Base-by-base conservation (phyloP, 441 rosid genomes). In the Manihot esculenta region DNA sequence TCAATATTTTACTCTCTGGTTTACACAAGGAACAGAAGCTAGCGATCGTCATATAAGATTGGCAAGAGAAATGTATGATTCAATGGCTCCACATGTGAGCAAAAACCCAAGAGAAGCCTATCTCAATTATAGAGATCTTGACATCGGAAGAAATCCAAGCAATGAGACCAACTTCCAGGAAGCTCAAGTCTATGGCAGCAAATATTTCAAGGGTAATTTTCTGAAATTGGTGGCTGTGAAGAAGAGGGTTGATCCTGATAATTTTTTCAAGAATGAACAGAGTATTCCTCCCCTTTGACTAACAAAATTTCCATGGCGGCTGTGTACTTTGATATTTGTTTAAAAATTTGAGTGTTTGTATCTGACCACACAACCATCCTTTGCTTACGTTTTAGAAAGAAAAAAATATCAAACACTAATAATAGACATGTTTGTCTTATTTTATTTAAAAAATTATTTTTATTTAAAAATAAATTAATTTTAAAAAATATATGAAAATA, bases 51-150 rank as follows among this genome's bases (percentile, higher is more conserved):
- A 78, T 9, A 69, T 84, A 2, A 71, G 72, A 6, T 84, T 86
- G 88, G 72, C 84, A n/a, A 79, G 85, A 64, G 77, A 77, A 30
- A 27, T 85, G 14, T 76, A 85, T 47, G 56, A 18, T 61, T 83
- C 68, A 73, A 79, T 84, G 94, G 41, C 73, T 9, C 81, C 89
- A 13, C 85, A 83, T 42, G 92, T 83, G 10, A 85, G 89, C 13
- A 77, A 64, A 48, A 70, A 78, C 47, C 94, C 94, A 4, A 77
- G 92, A 64, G 64, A 26, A 4, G 80, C 92, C 7, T 89, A 82
- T 60, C 78, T 86, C 23, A 88, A 88, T 50, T 86, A 88, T 53
- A 82, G 84, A 63, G 95, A 87, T 73, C 80, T 90, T 56, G 96
- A 90, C 30, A 73, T 73, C 50, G 62, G 71, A 13, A 53, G 49